phyloP scores from a whole-genome alignment of 352 stramenopile species.

The Hyaloperonospora brassicae region DNA sequence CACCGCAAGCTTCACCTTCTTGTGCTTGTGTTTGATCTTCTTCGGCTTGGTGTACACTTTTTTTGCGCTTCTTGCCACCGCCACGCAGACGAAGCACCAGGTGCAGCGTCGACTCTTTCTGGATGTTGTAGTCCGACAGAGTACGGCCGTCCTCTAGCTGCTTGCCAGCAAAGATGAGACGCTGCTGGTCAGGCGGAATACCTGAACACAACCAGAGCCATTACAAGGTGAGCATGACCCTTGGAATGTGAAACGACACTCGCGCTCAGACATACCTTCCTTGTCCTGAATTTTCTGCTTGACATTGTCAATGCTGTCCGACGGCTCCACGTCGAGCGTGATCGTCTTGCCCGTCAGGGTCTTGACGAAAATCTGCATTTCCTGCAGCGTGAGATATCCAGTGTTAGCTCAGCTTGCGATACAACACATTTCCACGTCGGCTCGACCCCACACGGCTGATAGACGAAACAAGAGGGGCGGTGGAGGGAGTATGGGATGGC shows the following conservation, averaged over 20 bases:
- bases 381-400: constrained; percentile 26
- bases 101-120: constrained; percentile 97
- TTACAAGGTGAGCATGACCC: neutral
- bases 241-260: neutral
- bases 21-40: constrained; percentile 97
- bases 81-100: constrained; percentile 94
- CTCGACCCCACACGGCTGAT: constrained; percentile 6
- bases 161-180: constrained; percentile 99
- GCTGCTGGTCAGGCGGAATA: constrained; percentile 99
- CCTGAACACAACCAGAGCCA: constrained; percentile 33
- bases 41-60: constrained; percentile 99
- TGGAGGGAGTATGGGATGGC: neutral
- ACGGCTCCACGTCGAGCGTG: constrained; percentile 98
- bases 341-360: constrained; percentile 98
- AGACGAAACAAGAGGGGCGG: neutral
- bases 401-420: constrained; percentile 18
- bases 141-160: constrained; percentile 96
- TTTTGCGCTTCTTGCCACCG: constrained; percentile 99
- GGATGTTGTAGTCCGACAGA: constrained; percentile 91
- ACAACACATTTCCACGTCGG: constrained; percentile 13
- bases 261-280: constrained; percentile 75
- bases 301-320: constrained; percentile 99
- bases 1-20: constrained; percentile 95
- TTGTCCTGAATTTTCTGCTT: constrained; percentile 99
- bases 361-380: constrained; percentile 95